Conservation (phyloP, 106 monocot species). For the Allium fistulosum region DNA sequence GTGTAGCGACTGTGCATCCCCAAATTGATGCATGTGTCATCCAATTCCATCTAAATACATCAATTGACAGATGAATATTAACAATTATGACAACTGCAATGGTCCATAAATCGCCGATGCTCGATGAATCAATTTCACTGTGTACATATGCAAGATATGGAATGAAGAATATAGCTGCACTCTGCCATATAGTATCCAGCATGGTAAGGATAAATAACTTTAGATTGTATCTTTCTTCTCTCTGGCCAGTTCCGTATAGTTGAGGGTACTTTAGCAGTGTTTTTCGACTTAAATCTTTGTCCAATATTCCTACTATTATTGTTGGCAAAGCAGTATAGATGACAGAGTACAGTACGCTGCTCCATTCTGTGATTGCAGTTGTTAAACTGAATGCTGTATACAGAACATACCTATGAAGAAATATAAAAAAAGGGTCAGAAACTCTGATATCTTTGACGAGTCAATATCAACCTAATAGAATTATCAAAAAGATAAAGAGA, state of each 20-base stretch:
- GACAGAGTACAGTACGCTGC: slow-evolving; percentile 78
- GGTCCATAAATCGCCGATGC: slow-evolving; percentile 75
- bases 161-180: slow-evolving; percentile 68
- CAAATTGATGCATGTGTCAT: slow-evolving; percentile 64
- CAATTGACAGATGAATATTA: slow-evolving; percentile 84
- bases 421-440: not conserved
- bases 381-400: slow-evolving; percentile 82
- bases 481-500: not conserved
- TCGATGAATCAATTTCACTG: slow-evolving; percentile 55
- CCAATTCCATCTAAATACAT: slow-evolving; percentile 90
- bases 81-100: slow-evolving; percentile 78
- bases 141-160: slow-evolving; percentile 63
- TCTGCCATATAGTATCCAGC: slow-evolving; percentile 81
- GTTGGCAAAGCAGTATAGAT: slow-evolving; percentile 89
- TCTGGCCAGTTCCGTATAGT: slow-evolving; percentile 80
- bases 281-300: slow-evolving; percentile 77
- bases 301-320: slow-evolving; percentile 78
- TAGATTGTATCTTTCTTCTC: slow-evolving; percentile 82
- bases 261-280: slow-evolving; percentile 76
- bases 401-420: slow-evolving; percentile 65
- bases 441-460: not conserved
- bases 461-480: not conserved
- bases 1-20: slow-evolving; percentile 61
- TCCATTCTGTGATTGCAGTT: slow-evolving; percentile 81
- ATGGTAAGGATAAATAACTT: slow-evolving; percentile 69